A percentile compares a stretch with the other conserved stretches of the same genome.
Evolutionary conservation across 805 yeast species (phyloP).

Genomic region (Starmerella potacharoeniae): DNA sequence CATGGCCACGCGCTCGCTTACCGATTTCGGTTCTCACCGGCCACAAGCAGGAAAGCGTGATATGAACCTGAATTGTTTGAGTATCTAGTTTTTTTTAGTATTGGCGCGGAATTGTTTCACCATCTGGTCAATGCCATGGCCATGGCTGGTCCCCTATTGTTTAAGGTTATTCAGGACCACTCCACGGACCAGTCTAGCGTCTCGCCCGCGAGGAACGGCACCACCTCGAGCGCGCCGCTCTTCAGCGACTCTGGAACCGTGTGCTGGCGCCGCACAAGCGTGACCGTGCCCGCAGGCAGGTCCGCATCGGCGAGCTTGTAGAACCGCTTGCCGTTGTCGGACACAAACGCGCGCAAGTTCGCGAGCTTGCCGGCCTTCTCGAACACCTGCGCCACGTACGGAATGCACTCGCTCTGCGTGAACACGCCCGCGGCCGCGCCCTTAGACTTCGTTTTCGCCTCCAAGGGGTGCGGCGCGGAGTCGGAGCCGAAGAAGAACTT

Average conservation of each 20-base stretch:
- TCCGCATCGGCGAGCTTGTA: slow-evolving; percentile 46
- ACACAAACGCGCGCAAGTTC: slow-evolving; percentile 60
- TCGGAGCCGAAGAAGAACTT: slow-evolving; percentile 95
- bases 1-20: no score
- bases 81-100: no score
- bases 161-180: slow-evolving; percentile 39
- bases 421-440: slow-evolving; percentile 98
- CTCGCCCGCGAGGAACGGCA: slow-evolving; percentile 81
- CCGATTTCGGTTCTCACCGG: no score
- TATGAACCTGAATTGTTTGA: no score
- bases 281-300: slow-evolving; percentile 37
- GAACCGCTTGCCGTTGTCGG: slow-evolving; percentile 59
- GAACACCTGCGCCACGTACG: slow-evolving; percentile 80
- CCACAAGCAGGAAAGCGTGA: no score
- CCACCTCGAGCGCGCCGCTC: slow-evolving; percentile 43
- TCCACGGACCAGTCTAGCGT: slow-evolving; percentile 58
- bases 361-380: slow-evolving; percentile 54
- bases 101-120: no score
- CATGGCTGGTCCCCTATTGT: no score
- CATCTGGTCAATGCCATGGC: no score
- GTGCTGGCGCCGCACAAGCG: slow-evolving; percentile 41
- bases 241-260: slow-evolving; percentile 49
- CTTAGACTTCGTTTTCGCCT: slow-evolving; percentile 58
- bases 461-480: slow-evolving; percentile 91
- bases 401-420: slow-evolving; percentile 72